Conservation (phyloP, 2,329 filamentous ascomycete species). For the Aureobasidium sp. region DNA sequence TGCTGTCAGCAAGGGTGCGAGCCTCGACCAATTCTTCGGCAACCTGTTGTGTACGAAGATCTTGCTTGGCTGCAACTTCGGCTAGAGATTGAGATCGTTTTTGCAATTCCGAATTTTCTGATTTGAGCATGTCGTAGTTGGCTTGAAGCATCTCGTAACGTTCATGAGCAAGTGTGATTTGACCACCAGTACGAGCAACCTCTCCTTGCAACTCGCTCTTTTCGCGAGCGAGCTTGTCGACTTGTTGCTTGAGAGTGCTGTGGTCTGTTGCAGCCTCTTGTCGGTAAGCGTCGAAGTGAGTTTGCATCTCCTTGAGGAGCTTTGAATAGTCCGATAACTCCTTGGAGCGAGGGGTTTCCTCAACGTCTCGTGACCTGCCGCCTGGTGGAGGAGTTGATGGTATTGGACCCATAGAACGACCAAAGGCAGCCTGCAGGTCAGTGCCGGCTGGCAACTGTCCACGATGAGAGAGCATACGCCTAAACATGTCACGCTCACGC, state of each 20-base stretch:
- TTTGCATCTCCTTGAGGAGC: slow-evolving; percentile 78
- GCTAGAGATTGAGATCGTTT: slow-evolving; percentile 70
- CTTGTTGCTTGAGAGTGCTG: slow-evolving; percentile 74
- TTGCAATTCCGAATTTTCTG: slow-evolving; percentile 78
- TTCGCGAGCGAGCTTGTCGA: slow-evolving; percentile 72
- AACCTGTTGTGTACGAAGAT: slow-evolving; percentile 81
- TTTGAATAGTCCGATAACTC: slow-evolving; percentile 66
- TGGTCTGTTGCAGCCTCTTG: slow-evolving; percentile 78
- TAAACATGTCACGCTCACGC: slow-evolving; percentile 95
- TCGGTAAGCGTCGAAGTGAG: slow-evolving; percentile 82
- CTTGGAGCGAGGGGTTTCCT: slow-evolving; percentile 44
- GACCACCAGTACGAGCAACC: slow-evolving; percentile 69
- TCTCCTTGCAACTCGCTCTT: slow-evolving; percentile 78
- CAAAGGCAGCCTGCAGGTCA: slow-evolving; percentile 63
- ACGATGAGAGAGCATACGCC: slow-evolving; percentile 79
- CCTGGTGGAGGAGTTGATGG: slow-evolving; percentile 41
- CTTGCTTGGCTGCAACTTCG: slow-evolving; percentile 81
- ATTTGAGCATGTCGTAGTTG: slow-evolving; percentile 77
- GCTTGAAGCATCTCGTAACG: slow-evolving; percentile 83
- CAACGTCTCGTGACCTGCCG: slow-evolving; percentile 26
- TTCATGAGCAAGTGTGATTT: slow-evolving; percentile 73
- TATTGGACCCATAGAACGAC: slow-evolving; percentile 56
- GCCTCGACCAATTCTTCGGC: slow-evolving; percentile 89
- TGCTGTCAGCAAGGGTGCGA: slow-evolving; percentile 71
- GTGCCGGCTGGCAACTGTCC: slow-evolving; percentile 52